Percentiles rank a stretch among this genome's conserved stretches.
phyloP scores from a whole-genome alignment of 2,329 filamentous ascomycete genomes.

The Hypoxylon rubiginosum region DNA sequence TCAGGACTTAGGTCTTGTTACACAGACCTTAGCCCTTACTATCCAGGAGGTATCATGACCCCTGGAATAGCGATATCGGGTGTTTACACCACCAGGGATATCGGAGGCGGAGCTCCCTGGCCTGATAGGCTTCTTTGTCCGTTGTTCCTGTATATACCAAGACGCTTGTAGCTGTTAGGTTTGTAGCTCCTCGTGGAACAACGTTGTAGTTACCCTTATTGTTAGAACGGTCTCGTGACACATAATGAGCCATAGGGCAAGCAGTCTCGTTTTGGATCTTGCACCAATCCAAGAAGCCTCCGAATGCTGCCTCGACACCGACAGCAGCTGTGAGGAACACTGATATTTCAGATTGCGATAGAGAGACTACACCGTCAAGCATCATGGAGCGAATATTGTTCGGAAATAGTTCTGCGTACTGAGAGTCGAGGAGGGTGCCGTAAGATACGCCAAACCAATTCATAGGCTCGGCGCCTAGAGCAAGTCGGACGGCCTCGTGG shows the following conservation, averaged over 20 bases:
- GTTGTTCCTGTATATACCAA: too few species aligned
- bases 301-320: constrained; percentile 8
- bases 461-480: constrained; percentile 14
- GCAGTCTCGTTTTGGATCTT: constrained; percentile 4
- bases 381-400: constrained; percentile 16
- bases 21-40: too few species aligned
- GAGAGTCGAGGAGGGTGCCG: constrained; percentile 12
- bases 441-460: constrained; percentile 18
- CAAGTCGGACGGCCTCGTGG: constrained; percentile 13
- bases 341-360: constrained; percentile 11
- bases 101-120: too few species aligned
- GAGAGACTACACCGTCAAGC: neutral
- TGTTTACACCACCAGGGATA: too few species aligned
- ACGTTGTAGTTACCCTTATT: too few species aligned
- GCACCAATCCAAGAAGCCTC: constrained; percentile 7
- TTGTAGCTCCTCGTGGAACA: too few species aligned
- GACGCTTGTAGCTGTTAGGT: too few species aligned
- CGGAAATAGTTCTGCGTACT: constrained; percentile 20
- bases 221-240: too few species aligned
- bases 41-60: too few species aligned
- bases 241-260: constrained; percentile 10
- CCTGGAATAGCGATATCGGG: too few species aligned
- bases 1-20: too few species aligned
- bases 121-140: too few species aligned
- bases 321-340: constrained; percentile 1